Evolutionary conservation across 1,284 basidiomycete species (phyloP).

Genomic region (Trichosporon sp.): DNA sequence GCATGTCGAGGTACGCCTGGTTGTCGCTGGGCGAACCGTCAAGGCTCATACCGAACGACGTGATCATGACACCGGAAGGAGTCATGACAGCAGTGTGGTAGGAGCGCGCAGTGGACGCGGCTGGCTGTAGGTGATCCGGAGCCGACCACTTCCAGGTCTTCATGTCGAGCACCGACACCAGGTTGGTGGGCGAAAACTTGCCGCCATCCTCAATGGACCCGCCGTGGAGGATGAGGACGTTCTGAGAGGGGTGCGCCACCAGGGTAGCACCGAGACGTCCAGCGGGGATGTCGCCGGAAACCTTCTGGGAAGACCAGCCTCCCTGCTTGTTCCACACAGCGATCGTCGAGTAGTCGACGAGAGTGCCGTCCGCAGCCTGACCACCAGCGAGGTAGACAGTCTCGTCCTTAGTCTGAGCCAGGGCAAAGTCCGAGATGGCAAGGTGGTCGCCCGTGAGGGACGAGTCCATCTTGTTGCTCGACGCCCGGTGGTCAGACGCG

Average conservation of each 20-base stretch:
- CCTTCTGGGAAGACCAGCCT: slow-evolving; percentile 41
- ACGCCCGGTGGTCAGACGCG: slow-evolving; percentile 20
- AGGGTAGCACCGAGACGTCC: slow-evolving; percentile 45
- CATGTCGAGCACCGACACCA: slow-evolving; percentile 45
- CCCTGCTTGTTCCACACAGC: slow-evolving; percentile 34
- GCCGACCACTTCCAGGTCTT: slow-evolving; percentile 45
- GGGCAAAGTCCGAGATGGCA: slow-evolving; percentile 46
- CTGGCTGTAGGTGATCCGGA: slow-evolving; percentile 42
- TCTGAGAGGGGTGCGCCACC: slow-evolving; percentile 42
- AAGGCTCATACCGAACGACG: slow-evolving; percentile 43
- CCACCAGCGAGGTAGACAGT: slow-evolving; percentile 44
- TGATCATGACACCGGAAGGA: slow-evolving; percentile 48
- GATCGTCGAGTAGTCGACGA: slow-evolving; percentile 36
- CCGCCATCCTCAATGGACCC: slow-evolving; percentile 29
- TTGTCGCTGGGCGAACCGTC: slow-evolving; percentile 31
- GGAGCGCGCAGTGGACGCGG: slow-evolving; percentile 33
- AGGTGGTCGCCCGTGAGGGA: slow-evolving; percentile 36
- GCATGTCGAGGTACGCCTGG: slow-evolving; percentile 47
- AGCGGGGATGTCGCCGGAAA: slow-evolving; percentile 39
- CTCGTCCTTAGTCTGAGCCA: slow-evolving; percentile 30
- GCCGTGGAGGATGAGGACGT: slow-evolving; percentile 44
- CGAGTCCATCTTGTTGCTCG: slow-evolving; percentile 26
- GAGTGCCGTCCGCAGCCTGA: slow-evolving; percentile 34
- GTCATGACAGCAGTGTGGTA: slow-evolving; percentile 49
- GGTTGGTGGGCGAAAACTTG: slow-evolving; percentile 26